Base-by-base conservation (phyloP, 2,329 filamentous ascomycete genomes). In the Pseudogymnoascus sp. region DNA sequence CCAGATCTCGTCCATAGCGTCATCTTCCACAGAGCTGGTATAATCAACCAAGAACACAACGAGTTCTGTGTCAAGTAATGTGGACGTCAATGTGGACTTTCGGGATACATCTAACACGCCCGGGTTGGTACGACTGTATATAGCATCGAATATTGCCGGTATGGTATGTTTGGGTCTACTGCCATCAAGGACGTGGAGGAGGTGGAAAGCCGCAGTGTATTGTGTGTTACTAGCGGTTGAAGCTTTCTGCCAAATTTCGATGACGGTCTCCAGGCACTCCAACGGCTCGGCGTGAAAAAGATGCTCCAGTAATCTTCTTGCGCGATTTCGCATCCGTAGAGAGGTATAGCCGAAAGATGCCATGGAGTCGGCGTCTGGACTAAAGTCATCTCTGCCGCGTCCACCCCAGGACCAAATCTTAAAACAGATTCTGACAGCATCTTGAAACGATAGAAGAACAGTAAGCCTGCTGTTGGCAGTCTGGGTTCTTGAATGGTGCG, bases 1-100 rank as follows among this genome's bases (percentile, higher is more conserved):
- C 95, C 95, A 99, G 60, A 99, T 96, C 76, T 99, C 95, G 71
- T 99, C 95, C 83, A 97, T 93, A 14, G 95, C 90, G 78, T 99
- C 95, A 71, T 99, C 95, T 72, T 99, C 95, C 11, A 98, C 81
- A 0, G 93, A 95, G 31, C 85, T 85, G 0, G 92, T 89, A 75
- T 99, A 99, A 67, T 95, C 90, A 6, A 96, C 90, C 51, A 98
- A 77, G 74, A 99, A 99, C 7, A 89, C 85, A 7, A 93, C 90
- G 10, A 99, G 80, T 71, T 97, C 93, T 0, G 85, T 84, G 71
- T 97, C 92, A 63, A 87, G 86, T 8, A 99, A 78, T 60, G 90
- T 88, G 16, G 95, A 90, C 0, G 93, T 96, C 74, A 98, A 79
- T 1, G 91, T 96, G 14, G 93, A 98, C 75, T 92, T 92, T 57